phyloP scores from a whole-genome alignment of 176 grass and related monocot species.

The Ampelocalamus luodianensis region DNA sequence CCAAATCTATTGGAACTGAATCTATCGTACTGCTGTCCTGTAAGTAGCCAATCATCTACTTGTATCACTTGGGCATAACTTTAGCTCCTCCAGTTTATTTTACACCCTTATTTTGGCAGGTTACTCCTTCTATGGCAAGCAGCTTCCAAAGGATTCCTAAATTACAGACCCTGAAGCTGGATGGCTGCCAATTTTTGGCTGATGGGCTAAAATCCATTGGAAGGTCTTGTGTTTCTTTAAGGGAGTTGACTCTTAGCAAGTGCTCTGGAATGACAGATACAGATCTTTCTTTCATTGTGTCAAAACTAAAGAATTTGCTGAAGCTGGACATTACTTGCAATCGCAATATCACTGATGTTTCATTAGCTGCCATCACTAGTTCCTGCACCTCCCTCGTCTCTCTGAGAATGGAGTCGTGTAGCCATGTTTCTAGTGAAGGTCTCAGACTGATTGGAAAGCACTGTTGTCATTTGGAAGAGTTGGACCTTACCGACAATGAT shows the following conservation, averaged over 20 bases:
- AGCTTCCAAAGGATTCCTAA: constrained; percentile 54
- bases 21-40: constrained; percentile 67
- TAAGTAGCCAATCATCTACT: constrained; percentile 49
- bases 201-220: constrained; percentile 64
- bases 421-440: constrained; percentile 57
- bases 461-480: constrained; percentile 64
- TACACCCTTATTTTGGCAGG: constrained; percentile 47
- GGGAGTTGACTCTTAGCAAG: constrained; percentile 81
- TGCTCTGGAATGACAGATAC: constrained; percentile 76
- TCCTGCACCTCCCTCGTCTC: constrained; percentile 74
- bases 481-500: constrained; percentile 85
- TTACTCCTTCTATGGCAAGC: constrained; percentile 52
- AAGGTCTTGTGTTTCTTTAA: constrained; percentile 63
- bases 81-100: constrained; percentile 14
- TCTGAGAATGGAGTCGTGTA: constrained; percentile 91
- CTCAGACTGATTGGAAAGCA: constrained; percentile 66
- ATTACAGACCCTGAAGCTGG: constrained; percentile 67
- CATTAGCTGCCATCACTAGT: constrained; percentile 66
- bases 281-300: constrained; percentile 60
- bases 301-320: constrained; percentile 65
- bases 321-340: constrained; percentile 87
- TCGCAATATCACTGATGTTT: constrained; percentile 73
- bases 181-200: constrained; percentile 68
- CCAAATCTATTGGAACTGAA: constrained; percentile 61
- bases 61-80: constrained; percentile 8